These are phyloP conservation scores for Hypoxylon sp. DNA, from an alignment of 2,329 filamentous ascomycete genomes.

Conservation along the genomic window DNA sequence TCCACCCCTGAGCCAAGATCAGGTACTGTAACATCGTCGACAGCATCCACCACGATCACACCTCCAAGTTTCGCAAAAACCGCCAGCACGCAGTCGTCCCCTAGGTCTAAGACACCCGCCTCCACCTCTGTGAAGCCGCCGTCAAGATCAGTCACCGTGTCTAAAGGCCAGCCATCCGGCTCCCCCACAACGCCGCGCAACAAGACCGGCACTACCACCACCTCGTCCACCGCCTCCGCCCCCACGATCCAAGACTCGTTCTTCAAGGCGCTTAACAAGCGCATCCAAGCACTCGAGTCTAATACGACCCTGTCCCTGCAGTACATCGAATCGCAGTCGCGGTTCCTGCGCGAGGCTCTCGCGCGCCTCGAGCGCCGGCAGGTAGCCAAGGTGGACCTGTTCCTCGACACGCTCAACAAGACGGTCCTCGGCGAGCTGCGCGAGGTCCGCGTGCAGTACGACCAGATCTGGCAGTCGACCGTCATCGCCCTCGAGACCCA, in stretches of 20 bases:
- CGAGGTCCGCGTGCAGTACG: conserved; percentile 86
- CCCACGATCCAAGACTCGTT: conserved; percentile 97
- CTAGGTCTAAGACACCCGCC: conserved; percentile 48
- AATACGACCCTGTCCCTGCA: conserved; percentile 94
- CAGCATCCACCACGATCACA: conserved; percentile 38
- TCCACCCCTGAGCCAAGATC: conserved; percentile 35
- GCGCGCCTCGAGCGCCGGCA: conserved; percentile 90
- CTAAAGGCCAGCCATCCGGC: conserved; percentile 48
- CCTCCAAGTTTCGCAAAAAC: conserved; percentile 41
- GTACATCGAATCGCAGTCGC: conserved; percentile 97
- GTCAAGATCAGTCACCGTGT: conserved; percentile 40
- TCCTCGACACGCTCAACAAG: conserved; percentile 86
- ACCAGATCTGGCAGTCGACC: conserved; percentile 96
- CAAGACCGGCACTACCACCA: conserved; percentile 58
- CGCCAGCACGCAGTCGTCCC: conserved; percentile 31
- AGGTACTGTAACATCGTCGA: conserved; percentile 31
- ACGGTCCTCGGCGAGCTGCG: conserved; percentile 88
- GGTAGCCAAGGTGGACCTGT: conserved; percentile 83
- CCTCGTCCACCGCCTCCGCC: conserved; percentile 66
- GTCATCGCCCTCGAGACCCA: conserved; percentile 92
- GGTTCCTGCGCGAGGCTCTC: conserved; percentile 88
- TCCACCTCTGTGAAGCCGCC: conserved; percentile 52
- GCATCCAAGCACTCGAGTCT: conserved; percentile 88
- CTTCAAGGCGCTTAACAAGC: conserved; percentile 96
- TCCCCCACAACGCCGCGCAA: conserved; percentile 52